Conservation (phyloP, 2,329 filamentous ascomycete species). For the Phialophora verrucosa region DNA sequence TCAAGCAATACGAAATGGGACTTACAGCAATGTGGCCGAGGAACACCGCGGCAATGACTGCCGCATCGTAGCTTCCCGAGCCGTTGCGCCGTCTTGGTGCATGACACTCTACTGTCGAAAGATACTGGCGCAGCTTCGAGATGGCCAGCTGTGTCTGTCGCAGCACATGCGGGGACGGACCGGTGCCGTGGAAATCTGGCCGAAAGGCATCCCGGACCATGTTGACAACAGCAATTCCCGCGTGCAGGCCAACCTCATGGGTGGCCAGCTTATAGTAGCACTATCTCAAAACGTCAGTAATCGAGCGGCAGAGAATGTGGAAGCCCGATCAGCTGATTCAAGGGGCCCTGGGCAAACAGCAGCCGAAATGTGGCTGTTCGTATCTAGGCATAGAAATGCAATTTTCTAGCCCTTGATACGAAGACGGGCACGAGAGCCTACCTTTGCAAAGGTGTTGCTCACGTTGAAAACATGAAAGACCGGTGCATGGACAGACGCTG, state of each 20-base stretch:
- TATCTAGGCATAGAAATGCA: no score
- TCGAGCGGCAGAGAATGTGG: background rate
- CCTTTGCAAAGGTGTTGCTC: conserved; percentile 14
- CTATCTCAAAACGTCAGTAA: background rate
- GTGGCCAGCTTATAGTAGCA: conserved; percentile 9
- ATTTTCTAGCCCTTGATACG: background rate
- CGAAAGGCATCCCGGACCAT: conserved; percentile 13
- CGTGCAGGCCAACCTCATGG: conserved; percentile 9
- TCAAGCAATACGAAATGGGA: background rate
- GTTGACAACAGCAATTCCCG: conserved; percentile 12
- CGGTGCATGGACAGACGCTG: conserved; percentile 2
- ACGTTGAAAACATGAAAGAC: conserved; percentile 16
- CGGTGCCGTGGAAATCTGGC: conserved; percentile 3
- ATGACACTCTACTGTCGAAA: background rate
- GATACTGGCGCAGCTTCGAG: conserved; percentile 5
- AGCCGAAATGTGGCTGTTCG: no score
- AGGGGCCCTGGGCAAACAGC: background rate
- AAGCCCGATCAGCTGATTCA: background rate
- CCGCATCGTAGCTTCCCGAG: background rate
- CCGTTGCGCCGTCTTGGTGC: background rate
- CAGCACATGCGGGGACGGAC: conserved; percentile 7
- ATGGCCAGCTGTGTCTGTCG: conserved; percentile 4
- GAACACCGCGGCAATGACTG: conserved; percentile 9
- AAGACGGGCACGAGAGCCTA: background rate
- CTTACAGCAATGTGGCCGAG: conserved; percentile 12